These are phyloP conservation scores for Trichoderma semiorbis DNA, from an alignment of 2,329 filamentous ascomycete genomes.

Conservation along the genomic window DNA sequence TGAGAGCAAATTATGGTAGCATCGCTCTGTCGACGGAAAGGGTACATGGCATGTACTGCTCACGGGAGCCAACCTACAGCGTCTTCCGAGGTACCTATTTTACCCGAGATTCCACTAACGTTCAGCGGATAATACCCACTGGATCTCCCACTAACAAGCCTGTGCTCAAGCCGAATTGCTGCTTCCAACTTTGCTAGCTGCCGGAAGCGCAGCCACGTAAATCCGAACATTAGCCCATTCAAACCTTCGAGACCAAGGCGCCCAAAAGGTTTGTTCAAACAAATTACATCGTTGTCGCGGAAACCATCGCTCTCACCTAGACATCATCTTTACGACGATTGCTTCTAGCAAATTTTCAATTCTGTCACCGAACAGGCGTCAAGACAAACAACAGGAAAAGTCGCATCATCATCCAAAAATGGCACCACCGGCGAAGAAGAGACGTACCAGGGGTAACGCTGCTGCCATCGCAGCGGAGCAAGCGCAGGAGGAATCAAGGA, in stretches of 20 bases:
- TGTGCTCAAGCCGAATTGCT: neutral
- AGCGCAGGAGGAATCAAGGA: neutral
- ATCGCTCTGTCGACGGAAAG: neutral
- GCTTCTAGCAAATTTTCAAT: neutral
- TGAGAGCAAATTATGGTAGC: slow-evolving; percentile 7
- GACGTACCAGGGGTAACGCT: slow-evolving; percentile 23
- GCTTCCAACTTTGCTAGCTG: neutral
- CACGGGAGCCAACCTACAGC: slow-evolving; percentile 14
- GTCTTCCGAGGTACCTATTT: neutral
- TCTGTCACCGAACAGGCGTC: neutral
- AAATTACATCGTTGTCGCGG: neutral
- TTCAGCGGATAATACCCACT: slow-evolving; percentile 8
- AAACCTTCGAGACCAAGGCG: neutral
- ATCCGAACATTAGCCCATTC: slow-evolving; percentile 4
- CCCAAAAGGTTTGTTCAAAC: neutral
- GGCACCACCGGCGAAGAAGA: slow-evolving; percentile 30
- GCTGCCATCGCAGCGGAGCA: slow-evolving; percentile 12
- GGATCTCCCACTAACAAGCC: slow-evolving; percentile 14
- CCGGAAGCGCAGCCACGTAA: slow-evolving; percentile 19
- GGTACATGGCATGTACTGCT: neutral
- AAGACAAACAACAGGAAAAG: neutral
- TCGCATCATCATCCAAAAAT: slow-evolving; percentile 18
- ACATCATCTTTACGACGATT: neutral
- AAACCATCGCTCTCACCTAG: neutral
- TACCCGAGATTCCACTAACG: slow-evolving; percentile 18